Conservation (phyloP, 2,329 filamentous ascomycete species). For the Berkeleyomyces basicola region DNA sequence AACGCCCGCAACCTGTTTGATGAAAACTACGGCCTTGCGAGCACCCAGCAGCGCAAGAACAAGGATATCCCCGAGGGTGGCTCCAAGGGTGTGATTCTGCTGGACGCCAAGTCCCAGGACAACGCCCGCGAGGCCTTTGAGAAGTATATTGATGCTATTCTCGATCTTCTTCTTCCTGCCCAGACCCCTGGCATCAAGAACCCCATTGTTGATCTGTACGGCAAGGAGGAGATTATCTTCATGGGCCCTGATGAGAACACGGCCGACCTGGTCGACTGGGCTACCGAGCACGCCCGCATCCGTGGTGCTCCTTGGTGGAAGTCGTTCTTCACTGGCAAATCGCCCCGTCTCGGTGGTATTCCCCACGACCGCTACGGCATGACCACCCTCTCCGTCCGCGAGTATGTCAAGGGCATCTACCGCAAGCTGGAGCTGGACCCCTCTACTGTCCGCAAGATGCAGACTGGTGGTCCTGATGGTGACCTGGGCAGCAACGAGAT, state of each 20-base stretch:
- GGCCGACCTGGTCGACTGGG: constrained; percentile 92
- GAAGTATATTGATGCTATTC: constrained; percentile 98
- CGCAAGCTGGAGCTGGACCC: constrained; percentile 86
- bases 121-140: constrained; percentile 86
- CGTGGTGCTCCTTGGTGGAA: constrained; percentile 98
- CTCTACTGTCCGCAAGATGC: constrained; percentile 73
- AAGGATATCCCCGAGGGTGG: constrained; percentile 98
- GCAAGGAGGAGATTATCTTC: constrained; percentile 92
- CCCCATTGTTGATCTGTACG: constrained; percentile 87
- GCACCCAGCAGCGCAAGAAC: constrained; percentile 98
- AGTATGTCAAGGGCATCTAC: constrained; percentile 94
- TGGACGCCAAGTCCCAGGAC: constrained; percentile 88
- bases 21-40: constrained; percentile 96
- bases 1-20: constrained; percentile 94
- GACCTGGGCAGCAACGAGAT: constrained; percentile 98
- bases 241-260: constrained; percentile 99
- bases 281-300: constrained; percentile 79
- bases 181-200: constrained; percentile 96
- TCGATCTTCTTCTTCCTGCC: constrained; percentile 82
- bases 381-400: constrained; percentile 90
- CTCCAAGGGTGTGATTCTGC: constrained; percentile 90
- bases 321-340: constrained; percentile 99
- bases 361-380: constrained; percentile 94
- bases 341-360: constrained; percentile 85
- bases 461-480: constrained; percentile 92